Evolutionary conservation across 345 rosid species (phyloP), one percentile per base, ranked within the genome.

Genomic region (Stellera chamaejasme): DNA sequence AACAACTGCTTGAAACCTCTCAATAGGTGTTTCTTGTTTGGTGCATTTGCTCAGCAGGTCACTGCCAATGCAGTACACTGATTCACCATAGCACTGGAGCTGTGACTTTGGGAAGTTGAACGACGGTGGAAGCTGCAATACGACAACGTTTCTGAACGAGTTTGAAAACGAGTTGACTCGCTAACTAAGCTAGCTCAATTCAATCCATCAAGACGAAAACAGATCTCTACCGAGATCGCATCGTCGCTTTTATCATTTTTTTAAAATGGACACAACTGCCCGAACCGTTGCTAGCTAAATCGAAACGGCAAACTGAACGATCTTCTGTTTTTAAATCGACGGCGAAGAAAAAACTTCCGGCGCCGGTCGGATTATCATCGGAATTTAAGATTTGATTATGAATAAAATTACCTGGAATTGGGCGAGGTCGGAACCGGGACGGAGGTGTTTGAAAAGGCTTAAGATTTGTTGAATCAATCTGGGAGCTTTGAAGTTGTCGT

Each of bases 51-150:
- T 64, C 25, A 92, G 41, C 61, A 83, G 36, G 58, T 86, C 85
- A 43, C 63, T 63, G 27, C 74, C 14, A 9, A 52, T 49, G 58
- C 87, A 67, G 50, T 83, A 92, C 9, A 84, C 60, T 6, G 85
- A 63, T 59, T 92, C 96, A 0, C 93, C 90, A n/a, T 63, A 78
- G 55, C 75, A 75, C 43, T 92, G 98, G 15, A 88, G 93, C 43
- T 78, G 82, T 19, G 98, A 85, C 63, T 83, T 85, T n/a, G 96
- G 98, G 27, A 79, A 10, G 76, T 88, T 92, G 80, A 92, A 75
- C 25, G 59, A 56, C 19, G 93, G 80, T 26, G 95, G 90, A 36
- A 88, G 60, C 98, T 90, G 83, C 50, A 66, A 32, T 8, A 19
- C 23, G 23, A 19, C 23, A 19, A 19, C 23, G 23, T 19, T 19